Evolutionary conservation across 768 basidiomycete species (phyloP), one percentile per base, ranked within the genome.

Genomic region (Leccinum subgranulosum): DNA sequence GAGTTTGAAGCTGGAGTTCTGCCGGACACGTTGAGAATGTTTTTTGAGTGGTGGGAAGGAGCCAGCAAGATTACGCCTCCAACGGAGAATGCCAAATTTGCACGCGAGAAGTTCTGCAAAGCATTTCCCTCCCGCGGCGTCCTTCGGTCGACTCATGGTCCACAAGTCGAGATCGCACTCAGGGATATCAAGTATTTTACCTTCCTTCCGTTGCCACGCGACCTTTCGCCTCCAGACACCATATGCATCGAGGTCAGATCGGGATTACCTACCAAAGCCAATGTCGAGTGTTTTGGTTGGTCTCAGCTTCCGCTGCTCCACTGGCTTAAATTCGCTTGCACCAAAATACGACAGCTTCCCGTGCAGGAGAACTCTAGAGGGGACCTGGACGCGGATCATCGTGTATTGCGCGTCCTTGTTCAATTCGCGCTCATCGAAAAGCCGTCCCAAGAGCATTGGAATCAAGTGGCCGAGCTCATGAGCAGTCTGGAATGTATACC

Each of bases 381-480:
- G 33, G 21, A 25, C n/a, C 72, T 81, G 39, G 70, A 78, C 17
- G 57, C 70, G 0, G 82, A 85, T 34, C 79, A 81, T 55, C 84
- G 94, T 64, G 74, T 97, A 45, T 76, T 77, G 6, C 52, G 72
- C 4, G 87, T 84, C 1, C 74, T 88, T 0, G 61, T 74, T 14
- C 96, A 94, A 80, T 83, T 92, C 1, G 93, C 97, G 63, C 81
- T 82, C 29, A 85, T 93, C 6, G 74, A 94, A 3, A 64, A 66
- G 0, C 74, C 83, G 34, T 64, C 92, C 2, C 27, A 0, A 11
- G 9, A 23, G 4, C 33, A 59, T 21, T 97, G 94, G 92, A 67
- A 71, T 4, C 72, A 80, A 9, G 75, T 89, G 31, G 73, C 76
- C n/a, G 65, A 68, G 1, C 69, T 84, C 23, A 72, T 93, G 31